Conservation (phyloP, 2,329 filamentous ascomycete genomes). For the Lachnellula willkommii region DNA sequence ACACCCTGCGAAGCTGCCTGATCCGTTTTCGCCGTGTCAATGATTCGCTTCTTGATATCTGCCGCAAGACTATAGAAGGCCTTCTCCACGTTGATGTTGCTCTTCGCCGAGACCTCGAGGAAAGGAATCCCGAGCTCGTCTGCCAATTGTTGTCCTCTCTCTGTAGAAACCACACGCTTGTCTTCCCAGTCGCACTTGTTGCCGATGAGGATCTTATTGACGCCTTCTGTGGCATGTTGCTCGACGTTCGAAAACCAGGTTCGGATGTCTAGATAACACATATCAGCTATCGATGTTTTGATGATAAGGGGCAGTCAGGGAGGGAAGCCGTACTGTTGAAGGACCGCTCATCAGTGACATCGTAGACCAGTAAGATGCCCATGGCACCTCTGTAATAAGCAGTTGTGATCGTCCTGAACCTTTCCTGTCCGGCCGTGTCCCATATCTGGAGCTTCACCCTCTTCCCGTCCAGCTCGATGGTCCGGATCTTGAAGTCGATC, state of each 20-base stretch:
- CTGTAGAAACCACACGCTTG: slow-evolving; percentile 89
- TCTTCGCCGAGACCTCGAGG: slow-evolving; percentile 97
- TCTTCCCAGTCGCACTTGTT: slow-evolving; percentile 99
- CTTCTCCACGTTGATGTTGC: slow-evolving; percentile 99
- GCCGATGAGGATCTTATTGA: slow-evolving; percentile 99
- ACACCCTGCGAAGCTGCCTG: slow-evolving; percentile 54
- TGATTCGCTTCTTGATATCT: slow-evolving; percentile 97
- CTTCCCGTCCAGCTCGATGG: slow-evolving; percentile 98
- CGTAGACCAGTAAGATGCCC: slow-evolving; percentile 96
- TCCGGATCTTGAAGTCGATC: slow-evolving; percentile 99
- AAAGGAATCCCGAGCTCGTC: slow-evolving; percentile 97
- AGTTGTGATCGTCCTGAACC: slow-evolving; percentile 97
- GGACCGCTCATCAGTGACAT: slow-evolving; percentile 98
- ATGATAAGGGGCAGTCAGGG: not conserved
- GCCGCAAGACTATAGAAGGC: slow-evolving; percentile 92
- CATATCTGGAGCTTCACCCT: slow-evolving; percentile 99
- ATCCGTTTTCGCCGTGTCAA: slow-evolving; percentile 82
- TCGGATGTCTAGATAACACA: slow-evolving; percentile 68
- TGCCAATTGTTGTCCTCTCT: slow-evolving; percentile 87
- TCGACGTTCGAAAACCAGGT: slow-evolving; percentile 99
- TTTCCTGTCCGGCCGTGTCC: slow-evolving; percentile 97
- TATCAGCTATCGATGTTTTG: slow-evolving; percentile 6
- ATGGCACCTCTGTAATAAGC: slow-evolving; percentile 98
- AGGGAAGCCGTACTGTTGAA: slow-evolving; percentile 73
- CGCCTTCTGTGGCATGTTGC: slow-evolving; percentile 95